A percentile compares a stretch with the other conserved stretches of the same genome.
These are phyloP conservation scores for Kwoniella sp. DNA, from an alignment of 768 basidiomycete species.

Conservation along the genomic window DNA sequence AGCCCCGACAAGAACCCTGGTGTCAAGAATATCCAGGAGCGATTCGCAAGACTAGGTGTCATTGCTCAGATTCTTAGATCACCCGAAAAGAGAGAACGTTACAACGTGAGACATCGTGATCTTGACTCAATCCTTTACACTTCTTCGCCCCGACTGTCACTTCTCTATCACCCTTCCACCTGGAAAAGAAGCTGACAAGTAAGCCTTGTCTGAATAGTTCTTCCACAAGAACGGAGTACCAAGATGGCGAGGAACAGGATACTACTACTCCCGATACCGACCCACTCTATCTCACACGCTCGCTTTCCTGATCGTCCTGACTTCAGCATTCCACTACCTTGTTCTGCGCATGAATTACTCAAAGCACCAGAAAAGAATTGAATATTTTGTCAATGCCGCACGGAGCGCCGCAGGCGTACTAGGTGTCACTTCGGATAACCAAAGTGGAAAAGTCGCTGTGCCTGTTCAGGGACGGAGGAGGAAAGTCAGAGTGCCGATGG, in stretches of 20 bases:
- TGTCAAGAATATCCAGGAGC: conserved; percentile 76
- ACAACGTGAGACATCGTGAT: conserved; percentile 59
- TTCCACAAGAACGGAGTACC: conserved; percentile 99
- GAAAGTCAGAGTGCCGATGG: conserved; percentile 54
- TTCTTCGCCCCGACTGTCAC: too few relatives aligned
- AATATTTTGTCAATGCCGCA: conserved; percentile 47
- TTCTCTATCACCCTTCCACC: too few relatives aligned
- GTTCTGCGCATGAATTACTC: conserved; percentile 76
- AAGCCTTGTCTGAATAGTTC: conserved; percentile 42
- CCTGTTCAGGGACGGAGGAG: conserved; percentile 30
- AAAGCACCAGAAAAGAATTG: conserved; percentile 71
- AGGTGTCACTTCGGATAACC: neutral
- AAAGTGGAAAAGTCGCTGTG: conserved; percentile 16
- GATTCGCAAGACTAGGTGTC: conserved; percentile 88
- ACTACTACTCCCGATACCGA: conserved; percentile 93
- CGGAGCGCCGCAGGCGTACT: conserved; percentile 26
- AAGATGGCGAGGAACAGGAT: conserved; percentile 92
- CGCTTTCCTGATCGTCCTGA: conserved; percentile 72
- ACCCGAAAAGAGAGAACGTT: conserved; percentile 74
- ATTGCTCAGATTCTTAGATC: conserved; percentile 79
- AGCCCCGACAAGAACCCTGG: conserved; percentile 96
- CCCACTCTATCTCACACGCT: conserved; percentile 85
- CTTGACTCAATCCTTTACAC: too few relatives aligned
- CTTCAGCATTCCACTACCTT: conserved; percentile 78
- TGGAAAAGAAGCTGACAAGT: neutral